Percentiles rank a stretch among this genome's conserved stretches.
These are phyloP conservation scores for Pulveroboletus sp. DNA, from an alignment of 768 basidiomycete genomes.

Conservation along the genomic window DNA sequence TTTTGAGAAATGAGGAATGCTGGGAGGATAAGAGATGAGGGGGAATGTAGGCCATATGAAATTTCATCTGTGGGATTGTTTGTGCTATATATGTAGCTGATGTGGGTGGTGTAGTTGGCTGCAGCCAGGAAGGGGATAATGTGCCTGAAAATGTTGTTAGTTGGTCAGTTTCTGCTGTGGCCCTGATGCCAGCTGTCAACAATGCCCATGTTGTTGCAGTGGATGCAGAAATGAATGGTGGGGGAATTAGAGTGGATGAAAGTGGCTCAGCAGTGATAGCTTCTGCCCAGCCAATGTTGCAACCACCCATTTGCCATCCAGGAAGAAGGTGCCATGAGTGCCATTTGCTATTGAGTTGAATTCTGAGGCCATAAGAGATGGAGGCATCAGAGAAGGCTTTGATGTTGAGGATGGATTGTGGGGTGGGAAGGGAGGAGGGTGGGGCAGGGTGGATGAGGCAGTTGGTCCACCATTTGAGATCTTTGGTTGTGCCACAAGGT, in stretches of 20 bases:
- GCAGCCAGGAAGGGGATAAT: too few relatives aligned
- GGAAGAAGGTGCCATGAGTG: not conserved
- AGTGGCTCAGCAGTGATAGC: not conserved
- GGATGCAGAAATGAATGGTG: not conserved
- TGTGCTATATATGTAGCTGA: too few relatives aligned
- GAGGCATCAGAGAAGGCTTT: not conserved
- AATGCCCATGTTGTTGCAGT: not conserved
- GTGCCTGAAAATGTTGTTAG: too few relatives aligned
- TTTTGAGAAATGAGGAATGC: too few relatives aligned
- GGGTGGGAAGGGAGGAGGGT: not conserved
- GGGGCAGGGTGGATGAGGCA: not conserved
- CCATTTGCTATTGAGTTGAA: not conserved
- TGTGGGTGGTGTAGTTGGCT: too few relatives aligned
- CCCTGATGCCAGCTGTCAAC: too few relatives aligned
- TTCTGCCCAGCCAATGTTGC: not conserved
- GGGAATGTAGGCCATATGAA: too few relatives aligned
- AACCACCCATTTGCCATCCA: not conserved
- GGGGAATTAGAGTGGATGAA: not conserved
- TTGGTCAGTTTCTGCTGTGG: too few relatives aligned
- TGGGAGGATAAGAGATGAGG: too few relatives aligned
- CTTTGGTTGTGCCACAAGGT: not conserved
- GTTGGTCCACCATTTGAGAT: not conserved
- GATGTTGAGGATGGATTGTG: not conserved
- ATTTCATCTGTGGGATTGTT: too few relatives aligned
- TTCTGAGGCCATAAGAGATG: not conserved